A percentile compares a stretch with the other conserved stretches of the same genome.
phyloP scores from a whole-genome alignment of 257 asterid genomes.

The Echites panduratus region DNA sequence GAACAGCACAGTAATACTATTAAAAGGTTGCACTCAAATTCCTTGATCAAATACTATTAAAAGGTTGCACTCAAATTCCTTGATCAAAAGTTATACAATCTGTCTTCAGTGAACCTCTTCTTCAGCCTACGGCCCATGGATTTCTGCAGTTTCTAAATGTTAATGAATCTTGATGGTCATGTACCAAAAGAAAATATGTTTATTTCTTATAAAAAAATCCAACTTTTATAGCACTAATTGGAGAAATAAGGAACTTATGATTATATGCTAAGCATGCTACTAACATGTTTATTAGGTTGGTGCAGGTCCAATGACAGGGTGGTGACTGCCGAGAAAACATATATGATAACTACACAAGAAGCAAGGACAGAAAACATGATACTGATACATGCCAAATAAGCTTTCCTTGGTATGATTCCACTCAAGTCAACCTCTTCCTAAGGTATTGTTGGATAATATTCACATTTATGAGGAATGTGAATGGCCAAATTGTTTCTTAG shows the following conservation, averaged over 20 bases:
- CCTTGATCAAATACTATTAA: too few species aligned
- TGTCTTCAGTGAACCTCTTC: not conserved
- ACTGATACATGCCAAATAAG: conserved; percentile 26
- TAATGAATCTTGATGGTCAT: not conserved
- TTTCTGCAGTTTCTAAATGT: not conserved
- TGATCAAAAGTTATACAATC: too few species aligned
- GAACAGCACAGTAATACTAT: too few species aligned
- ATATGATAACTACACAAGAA: conserved; percentile 20
- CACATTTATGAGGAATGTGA: too few species aligned
- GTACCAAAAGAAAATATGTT: not conserved
- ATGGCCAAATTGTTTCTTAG: too few species aligned
- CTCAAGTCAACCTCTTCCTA: conserved; percentile 38
- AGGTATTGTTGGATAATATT: too few species aligned
- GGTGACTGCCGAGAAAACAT: conserved; percentile 15
- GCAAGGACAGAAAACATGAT: conserved; percentile 34
- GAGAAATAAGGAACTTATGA: too few species aligned
- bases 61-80: too few species aligned
- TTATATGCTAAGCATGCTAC: too few species aligned
- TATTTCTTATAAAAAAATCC: too few species aligned
- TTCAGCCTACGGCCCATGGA: not conserved
- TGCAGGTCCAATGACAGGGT: conserved; percentile 21
- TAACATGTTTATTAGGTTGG: conserved; percentile 40
- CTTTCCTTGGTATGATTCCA: conserved; percentile 26
- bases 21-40: too few species aligned
- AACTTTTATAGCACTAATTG: not conserved